Percentiles rank a stretch among this genome's conserved stretches.
Evolutionary conservation across 768 basidiomycete genomes (phyloP).

Genomic region (Lentinula sp.): DNA sequence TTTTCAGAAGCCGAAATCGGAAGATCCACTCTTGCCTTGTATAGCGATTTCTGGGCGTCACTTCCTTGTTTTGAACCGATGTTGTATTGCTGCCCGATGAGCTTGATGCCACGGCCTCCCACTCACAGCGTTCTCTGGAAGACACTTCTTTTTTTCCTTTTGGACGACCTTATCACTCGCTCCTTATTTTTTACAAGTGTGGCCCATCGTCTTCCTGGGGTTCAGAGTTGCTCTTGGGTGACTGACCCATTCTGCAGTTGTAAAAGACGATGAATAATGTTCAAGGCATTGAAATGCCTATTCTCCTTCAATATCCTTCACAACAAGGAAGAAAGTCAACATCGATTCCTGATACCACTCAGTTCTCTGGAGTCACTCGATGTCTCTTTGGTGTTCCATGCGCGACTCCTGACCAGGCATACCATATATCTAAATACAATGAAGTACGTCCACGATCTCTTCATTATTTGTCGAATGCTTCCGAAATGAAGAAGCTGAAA

Average conservation of each 20-base stretch:
- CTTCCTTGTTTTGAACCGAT: neutral
- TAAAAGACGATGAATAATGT: neutral
- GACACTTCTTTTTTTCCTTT: neutral
- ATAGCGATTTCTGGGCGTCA: neutral
- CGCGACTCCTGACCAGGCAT: constrained; percentile 13
- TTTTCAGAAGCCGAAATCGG: neutral
- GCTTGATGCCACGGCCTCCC: neutral
- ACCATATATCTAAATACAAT: constrained; percentile 11
- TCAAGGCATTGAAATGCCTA: constrained; percentile 7
- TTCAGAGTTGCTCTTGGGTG: neutral
- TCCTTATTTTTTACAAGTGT: neutral
- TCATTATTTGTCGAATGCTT: neutral
- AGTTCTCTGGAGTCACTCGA: constrained; percentile 14
- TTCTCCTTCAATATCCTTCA: constrained; percentile 11
- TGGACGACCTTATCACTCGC: neutral
- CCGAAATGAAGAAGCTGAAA: neutral
- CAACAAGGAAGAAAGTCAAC: constrained; percentile 14
- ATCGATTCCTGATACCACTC: constrained; percentile 18
- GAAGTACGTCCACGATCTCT: constrained; percentile 10
- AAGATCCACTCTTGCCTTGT: neutral
- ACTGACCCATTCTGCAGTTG: neutral
- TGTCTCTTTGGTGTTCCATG: constrained; percentile 15
- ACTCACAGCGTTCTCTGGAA: neutral
- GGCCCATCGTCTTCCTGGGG: neutral
- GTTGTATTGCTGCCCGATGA: neutral